phyloP scores from a whole-genome alignment of 805 yeast species.

The Candida fluviatilis region DNA sequence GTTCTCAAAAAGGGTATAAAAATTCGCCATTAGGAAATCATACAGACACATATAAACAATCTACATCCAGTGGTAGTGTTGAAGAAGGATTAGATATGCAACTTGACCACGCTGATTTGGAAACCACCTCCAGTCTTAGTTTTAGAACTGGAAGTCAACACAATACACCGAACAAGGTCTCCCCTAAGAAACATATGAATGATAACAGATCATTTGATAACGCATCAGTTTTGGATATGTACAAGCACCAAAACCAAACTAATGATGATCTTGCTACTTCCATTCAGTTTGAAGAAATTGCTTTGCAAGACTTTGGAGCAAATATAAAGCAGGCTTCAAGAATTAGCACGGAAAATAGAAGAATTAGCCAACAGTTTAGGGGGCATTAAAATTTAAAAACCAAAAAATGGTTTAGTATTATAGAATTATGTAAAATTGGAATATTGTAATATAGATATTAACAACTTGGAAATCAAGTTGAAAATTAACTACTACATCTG shows the following conservation, averaged over 20 bases:
- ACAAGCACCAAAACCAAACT: conserved; percentile 23
- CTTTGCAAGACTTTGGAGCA: conserved; percentile 37
- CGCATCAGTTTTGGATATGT: conserved; percentile 29
- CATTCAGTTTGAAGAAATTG: conserved; percentile 48
- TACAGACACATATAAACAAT: background rate
- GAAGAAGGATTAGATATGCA: background rate
- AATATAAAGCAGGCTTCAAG: conserved; percentile 19
- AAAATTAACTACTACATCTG: no score
- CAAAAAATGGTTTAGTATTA: background rate
- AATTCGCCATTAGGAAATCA: background rate
- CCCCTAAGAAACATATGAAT: background rate
- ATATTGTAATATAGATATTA: background rate
- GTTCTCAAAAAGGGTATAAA: background rate
- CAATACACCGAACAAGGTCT: background rate
- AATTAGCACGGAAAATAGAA: conserved; percentile 17
- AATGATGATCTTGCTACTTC: conserved; percentile 28
- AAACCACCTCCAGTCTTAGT: background rate
- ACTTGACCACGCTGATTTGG: background rate
- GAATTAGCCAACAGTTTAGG: conserved; percentile 4
- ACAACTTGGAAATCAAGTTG: background rate
- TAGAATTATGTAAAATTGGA: background rate
- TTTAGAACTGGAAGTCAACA: background rate
- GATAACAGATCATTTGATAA: conserved; percentile 17
- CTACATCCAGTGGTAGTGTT: conserved; percentile 2
- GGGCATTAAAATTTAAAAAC: background rate